Conservation (phyloP, 2,329 filamentous ascomycete genomes). For the Capronia americana region DNA sequence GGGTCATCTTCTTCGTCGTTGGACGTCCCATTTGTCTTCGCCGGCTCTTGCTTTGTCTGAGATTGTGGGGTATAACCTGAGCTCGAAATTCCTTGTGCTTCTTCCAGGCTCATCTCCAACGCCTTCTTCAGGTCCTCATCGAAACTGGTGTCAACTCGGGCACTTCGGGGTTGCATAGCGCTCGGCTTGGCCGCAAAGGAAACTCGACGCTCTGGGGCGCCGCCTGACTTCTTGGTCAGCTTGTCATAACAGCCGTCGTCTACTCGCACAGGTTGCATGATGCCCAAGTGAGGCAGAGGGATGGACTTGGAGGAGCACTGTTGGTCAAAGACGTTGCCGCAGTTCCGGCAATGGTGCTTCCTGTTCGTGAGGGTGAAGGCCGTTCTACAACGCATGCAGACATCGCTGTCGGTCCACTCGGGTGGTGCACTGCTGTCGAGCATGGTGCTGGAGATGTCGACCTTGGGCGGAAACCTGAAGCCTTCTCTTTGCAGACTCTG, state of each 20-base stretch:
- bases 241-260: conserved; percentile 96
- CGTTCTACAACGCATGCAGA: conserved; percentile 97
- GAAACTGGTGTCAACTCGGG: conserved; percentile 81
- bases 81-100: conserved; percentile 74
- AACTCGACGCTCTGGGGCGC: conserved; percentile 43
- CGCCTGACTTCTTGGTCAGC: conserved; percentile 70
- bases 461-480: conserved; percentile 85
- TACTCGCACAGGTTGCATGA: conserved; percentile 86
- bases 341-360: conserved; percentile 98
- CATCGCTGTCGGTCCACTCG: conserved; percentile 96
- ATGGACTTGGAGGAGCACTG: conserved; percentile 90
- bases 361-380: conserved; percentile 97
- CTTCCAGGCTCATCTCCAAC: conserved; percentile 95
- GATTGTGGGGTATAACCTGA: conserved; percentile 74
- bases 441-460: conserved; percentile 93
- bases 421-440: conserved; percentile 95
- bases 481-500: conserved; percentile 80
- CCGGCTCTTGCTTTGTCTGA: conserved; percentile 46
- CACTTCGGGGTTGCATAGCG: conserved; percentile 88
- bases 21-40: conserved; percentile 51
- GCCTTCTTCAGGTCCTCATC: conserved; percentile 95
- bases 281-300: conserved; percentile 89
- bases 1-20: conserved; percentile 83
- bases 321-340: conserved; percentile 95
- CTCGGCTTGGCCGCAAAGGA: conserved; percentile 65